Evolutionary conservation across 2,329 filamentous ascomycete genomes (phyloP), one percentile per base, ranked within the genome.

Genomic region (Hymenoscyphus fructigenus): DNA sequence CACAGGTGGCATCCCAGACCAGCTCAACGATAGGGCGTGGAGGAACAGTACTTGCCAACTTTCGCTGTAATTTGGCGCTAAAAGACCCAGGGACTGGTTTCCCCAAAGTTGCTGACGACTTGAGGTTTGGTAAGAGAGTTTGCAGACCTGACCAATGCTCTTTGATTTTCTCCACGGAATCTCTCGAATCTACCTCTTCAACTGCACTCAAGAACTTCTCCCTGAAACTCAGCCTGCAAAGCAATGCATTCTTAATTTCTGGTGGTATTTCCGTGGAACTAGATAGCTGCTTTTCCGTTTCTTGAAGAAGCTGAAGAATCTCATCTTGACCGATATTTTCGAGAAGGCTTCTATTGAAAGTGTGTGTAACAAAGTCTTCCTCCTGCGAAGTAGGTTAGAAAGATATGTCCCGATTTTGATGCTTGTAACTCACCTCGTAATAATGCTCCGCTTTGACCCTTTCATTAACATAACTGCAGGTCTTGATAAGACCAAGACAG

Each of bases 301-400:
- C 72, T 41, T 71, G 61, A 26, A 76, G 55, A 26, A 76, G 70
- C n/a, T 70, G 57, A 17, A 74, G 63, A 36, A 76, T 73, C 5
- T 61, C 60, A 5, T 82, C 79, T 2, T 82, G 77, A 17, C 85
- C 80, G 64, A 94, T 82, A 15, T 83, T 79, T 29, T 88, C 86
- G 6, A 98, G 82, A 0, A 99, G 81, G 14, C 86, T 87, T 44
- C 93, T 86, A 70, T 93, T 90, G 75, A 95, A 98, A 0, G 93
- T 91, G 76, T 96, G 93, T 6, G 92, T 93, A 23, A 96, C 92
- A 75, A 99, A 97, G 74, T 99, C 95, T 78, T 99, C 95, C 78
- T 99, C 95, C 89, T 94, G 64, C 12, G 36, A 17, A n/a, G 36
- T 7, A 26, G 57, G 20, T 72, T 57, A 67, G 56, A 2, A 96